Evolutionary conservation across 2,329 filamentous ascomycete genomes (phyloP), one percentile per base, ranked within the genome.

Genomic region (Venturia nashicola): DNA sequence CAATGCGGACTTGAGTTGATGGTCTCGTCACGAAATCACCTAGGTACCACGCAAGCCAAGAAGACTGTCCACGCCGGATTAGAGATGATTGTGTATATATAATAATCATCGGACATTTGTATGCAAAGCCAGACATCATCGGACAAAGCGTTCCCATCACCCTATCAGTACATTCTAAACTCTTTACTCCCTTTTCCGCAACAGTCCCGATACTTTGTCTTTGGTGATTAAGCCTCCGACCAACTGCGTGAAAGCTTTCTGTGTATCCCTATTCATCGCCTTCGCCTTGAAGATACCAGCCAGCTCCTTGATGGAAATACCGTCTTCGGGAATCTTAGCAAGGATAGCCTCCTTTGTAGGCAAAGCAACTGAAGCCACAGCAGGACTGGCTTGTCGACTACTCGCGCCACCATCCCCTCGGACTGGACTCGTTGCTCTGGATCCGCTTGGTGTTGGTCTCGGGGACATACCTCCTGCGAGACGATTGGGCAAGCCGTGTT

Each of bases 391-490:
- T 63, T 65, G 55, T 57, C 65, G n/a, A 59, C 23, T 18, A 42
- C 20, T 42, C 48, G 57, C n/a, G 63, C 34, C 51, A 66, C 62
- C 67, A 65, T 48, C 65, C 64, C 51, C 66, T 39, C 67, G 69
- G 12, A 70, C 67, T 1, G 73, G 73, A 32, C 72, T 73, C 36
- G 67, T 71, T 20, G 71, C 71, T 46, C 72, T 73, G 23, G 60
- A 65, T 18, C 64, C 72, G 34, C 64, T 67, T 9, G 71, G 71
- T 11, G 71, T 71, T 23, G 67, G 69, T 27, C 68, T 74, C 70
- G 55, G 74, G 67, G 64, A 82, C 88, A 67, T 91, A 20, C 46
- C 46, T 9, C 46, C 46, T 89, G 68, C 87, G 90, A 63, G 83
- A 83, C 59, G 86, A 86, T 44, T 83, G 85, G 59, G 81, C 82